Base-by-base conservation (phyloP, 257 asterid genomes). In the Fraxinus anomala region DNA sequence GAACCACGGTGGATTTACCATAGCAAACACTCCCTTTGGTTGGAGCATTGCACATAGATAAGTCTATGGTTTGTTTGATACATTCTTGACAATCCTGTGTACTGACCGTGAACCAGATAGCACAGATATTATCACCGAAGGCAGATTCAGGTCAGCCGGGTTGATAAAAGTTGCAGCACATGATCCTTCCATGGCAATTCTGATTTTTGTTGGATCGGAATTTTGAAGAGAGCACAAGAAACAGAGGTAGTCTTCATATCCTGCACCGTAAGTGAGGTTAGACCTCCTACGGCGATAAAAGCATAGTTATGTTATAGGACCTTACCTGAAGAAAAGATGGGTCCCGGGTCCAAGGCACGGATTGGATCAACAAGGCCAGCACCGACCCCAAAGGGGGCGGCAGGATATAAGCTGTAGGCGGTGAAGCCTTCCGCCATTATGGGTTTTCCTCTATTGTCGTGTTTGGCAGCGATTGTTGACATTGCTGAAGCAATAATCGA, bases 401-500 rank as follows among this genome's bases (percentile, higher is more conserved):
- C 92, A 67, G 85, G 85, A 59, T 87, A 79, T 78, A 91, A 61
- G 42, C 86, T 77, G 65, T 86, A 71, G 59, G 88, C 79, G 14
- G 81, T 86, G 44, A 78, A 88, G 11, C 99, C 99, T 85, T 87
- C 87, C 11, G 99, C 97, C 98, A 88, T 90, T 68, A 93, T 88
- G 28, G 89, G 92, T 33, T 95, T 97, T 6, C 99, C 97, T 1
- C 47, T 86, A 83, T 93, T 95, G 74, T 95, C 98, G 56, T 88
- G 82, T 73, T 84, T 91, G 68, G 80, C 74, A 37, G 99, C 97
- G 0, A 97, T 90, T 59, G 99, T 95, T 56, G 99, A 88, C 90
- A 93, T 86, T 77, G 99, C 97, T 11, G 99, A 95, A 77, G 96
- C 90, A 72, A 95, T 89, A 97, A 93, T 91, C 13, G 99, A 90